Conservation (phyloP, 371 early-diverging fungal genomes). For the Mortierella sp. region DNA sequence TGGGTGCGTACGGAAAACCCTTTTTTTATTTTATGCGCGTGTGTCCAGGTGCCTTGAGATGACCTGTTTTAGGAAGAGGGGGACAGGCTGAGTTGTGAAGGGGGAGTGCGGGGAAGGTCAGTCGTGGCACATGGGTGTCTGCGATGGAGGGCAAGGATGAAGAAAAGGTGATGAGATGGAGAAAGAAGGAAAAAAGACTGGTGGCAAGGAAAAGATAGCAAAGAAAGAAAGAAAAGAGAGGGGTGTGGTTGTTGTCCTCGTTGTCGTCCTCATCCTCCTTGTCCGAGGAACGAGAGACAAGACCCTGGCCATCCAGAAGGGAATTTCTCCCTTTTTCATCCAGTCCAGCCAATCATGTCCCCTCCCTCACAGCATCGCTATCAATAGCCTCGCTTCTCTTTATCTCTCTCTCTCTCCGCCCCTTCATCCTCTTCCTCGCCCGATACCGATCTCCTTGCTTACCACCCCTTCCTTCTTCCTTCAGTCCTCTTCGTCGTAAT, state of each 20-base stretch:
- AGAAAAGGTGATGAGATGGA: neutral
- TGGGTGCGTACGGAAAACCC: neutral
- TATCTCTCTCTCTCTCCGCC: neutral
- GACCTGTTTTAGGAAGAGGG: neutral
- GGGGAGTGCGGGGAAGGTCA: neutral
- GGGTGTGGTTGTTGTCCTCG: neutral
- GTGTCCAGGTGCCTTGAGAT: neutral
- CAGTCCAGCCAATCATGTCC: neutral
- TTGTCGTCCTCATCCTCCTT: neutral
- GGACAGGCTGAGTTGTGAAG: neutral
- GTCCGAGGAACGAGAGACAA: neutral
- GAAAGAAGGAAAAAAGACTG: neutral
- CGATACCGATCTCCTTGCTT: neutral
- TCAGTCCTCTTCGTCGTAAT: slow-evolving; percentile 36
- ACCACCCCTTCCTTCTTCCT: neutral
- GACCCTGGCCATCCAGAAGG: neutral
- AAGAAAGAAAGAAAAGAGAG: neutral
- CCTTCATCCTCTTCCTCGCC: neutral
- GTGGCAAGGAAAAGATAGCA: neutral
- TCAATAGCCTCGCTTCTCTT: neutral
- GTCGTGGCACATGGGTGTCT: neutral
- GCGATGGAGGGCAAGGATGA: neutral
- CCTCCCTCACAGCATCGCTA: neutral
- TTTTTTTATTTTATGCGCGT: slow-evolving; percentile 3
- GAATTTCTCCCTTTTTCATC: neutral